Base-by-base conservation (phyloP, 305 asterid species). In the Rubia balearica region DNA sequence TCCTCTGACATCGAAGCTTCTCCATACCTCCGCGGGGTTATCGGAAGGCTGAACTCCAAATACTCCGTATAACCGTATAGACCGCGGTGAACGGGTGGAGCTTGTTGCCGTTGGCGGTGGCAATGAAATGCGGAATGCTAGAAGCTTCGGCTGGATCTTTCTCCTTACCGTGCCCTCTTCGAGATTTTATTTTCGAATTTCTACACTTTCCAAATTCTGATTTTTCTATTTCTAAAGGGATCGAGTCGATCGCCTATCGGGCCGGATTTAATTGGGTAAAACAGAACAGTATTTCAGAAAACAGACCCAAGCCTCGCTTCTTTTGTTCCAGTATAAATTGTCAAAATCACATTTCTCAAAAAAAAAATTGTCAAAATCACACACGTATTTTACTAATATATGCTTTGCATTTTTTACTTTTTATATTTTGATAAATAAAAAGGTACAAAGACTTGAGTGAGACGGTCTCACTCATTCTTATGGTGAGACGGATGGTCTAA, bases 1-100 rank as follows among this genome's bases (percentile, higher is more conserved):
- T 88, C 80, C 98, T 88, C 86, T 90, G 91, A 86, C 98, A 92
- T 59, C 86, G 92, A 78, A 90, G 77, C 84, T 84, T 88, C 89
- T 74, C 96, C 98, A 88, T 69, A 53, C 71, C 74, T 59, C 70
- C 68, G 67, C n/a, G 45, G 10, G 61, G n/a, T 45, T 30, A 63
- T 63, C 67, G 43, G 67, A 40, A 16, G 67, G 4, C 16, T 33
- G 22, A n/a, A 8, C 59, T 51, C 59, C 1, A 17, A 6, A 51
- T 5, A 51, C 59, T 51, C 24, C 9, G 59, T 48, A 48, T 13
- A 19, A 10, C 27, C 4, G 61, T 27, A 16, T 22, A 33, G 41
- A 38, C 27, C 12, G 67, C 22, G 48, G 46, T 1, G 24, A 16
- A 36, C 21, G 19, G 33, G 24, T 38, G 19, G 67, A 36, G 67